Evolutionary conservation across 768 basidiomycete species (phyloP), one percentile per base, ranked within the genome.

Genomic region (Auriscalpium vulgare): DNA sequence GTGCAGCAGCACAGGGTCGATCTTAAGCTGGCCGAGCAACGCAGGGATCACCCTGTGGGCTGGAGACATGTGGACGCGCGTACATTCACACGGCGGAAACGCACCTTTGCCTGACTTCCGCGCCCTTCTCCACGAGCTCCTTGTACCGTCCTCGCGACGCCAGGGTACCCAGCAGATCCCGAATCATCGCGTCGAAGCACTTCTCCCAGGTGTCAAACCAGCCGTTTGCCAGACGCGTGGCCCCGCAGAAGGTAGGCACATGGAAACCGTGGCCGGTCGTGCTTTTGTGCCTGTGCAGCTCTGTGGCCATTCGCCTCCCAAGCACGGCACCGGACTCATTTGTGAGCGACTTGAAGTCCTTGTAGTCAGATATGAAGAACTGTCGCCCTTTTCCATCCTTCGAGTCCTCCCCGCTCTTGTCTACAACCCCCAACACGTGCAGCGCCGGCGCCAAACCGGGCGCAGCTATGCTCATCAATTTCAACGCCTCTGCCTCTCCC

Each of bases 341-440:
- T 11, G 75, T 75, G 14, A 91, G 71, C 35, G 73, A 62, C 0
- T 68, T 66, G 14, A 90, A 69, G 37, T 82, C 74, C 65, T 82
- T 88, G 74, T 87, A 88, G 66, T 90, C 85, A 0, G 84, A 86
- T 47, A 91, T 76, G 70, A 90, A 85, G 66, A 78, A 86, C 0
- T 87, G 85, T 37, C 63, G 67, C 10, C 76, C 78, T 19, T 67
- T 65, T 17, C 57, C 58, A 8, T 67, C 60, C 11, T 69, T 66
- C 14, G 60, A 59, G 57, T 67, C 66, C 16, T 64, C 62, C 11
- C 64, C 56, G 19, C 64, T 59, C 9, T 56, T 21, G 51, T 66
- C 66, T 36, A 68, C 60, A 43, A 74, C 54, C 4, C 84, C 85
- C 46, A 65, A 75, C 7, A 77, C 74, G 21, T 88, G 64, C 9